phyloP scores from a whole-genome alignment of 2,329 filamentous ascomycete genomes.

The Zasmidium citrigriseum region DNA sequence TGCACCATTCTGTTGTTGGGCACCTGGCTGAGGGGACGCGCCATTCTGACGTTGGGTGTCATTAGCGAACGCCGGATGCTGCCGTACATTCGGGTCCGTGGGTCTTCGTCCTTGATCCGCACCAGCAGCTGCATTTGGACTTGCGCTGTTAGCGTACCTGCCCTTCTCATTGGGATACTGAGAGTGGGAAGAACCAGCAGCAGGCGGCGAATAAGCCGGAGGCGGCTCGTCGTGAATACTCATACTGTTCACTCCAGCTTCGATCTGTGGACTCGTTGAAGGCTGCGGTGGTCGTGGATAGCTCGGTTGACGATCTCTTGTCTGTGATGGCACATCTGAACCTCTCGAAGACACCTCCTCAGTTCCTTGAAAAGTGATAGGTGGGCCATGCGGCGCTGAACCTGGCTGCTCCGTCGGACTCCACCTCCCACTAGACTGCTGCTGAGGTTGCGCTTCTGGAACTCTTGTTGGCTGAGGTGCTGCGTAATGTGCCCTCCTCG shows the following conservation, averaged over 20 bases:
- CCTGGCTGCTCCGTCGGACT: constrained; percentile 91
- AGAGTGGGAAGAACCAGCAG: constrained; percentile 47
- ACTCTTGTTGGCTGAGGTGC: constrained; percentile 47
- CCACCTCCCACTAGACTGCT: constrained; percentile 69
- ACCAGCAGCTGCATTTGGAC: constrained; percentile 26
- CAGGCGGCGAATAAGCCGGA: constrained; percentile 75
- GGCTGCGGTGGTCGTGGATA: constrained; percentile 45
- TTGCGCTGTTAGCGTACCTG: constrained; percentile 50
- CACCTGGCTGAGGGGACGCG: constrained; percentile 48
- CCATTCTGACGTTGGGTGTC: constrained; percentile 49
- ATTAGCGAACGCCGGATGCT: constrained; percentile 90
- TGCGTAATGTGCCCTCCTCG: constrained; percentile 75
- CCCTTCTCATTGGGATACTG: constrained; percentile 78
- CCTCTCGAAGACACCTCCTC: constrained; percentile 59
- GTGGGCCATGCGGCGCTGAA: constrained; percentile 82
- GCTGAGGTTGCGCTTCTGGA: constrained; percentile 29
- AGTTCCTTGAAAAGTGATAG: constrained; percentile 86
- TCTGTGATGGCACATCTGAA: constrained; percentile 19
- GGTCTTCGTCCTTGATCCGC: constrained; percentile 27
- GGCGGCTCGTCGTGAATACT: constrained; percentile 80
- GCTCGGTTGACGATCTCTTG: constrained; percentile 17
- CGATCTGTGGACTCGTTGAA: constrained; percentile 54
- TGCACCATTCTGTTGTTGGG: constrained; percentile 35
- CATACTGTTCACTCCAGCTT: constrained; percentile 83
- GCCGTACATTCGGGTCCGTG: constrained; percentile 48